Evolutionary conservation across 2,329 filamentous ascomycete genomes (phyloP), one percentile per base, ranked within the genome.

Genomic region (Botrytis galanthina): DNA sequence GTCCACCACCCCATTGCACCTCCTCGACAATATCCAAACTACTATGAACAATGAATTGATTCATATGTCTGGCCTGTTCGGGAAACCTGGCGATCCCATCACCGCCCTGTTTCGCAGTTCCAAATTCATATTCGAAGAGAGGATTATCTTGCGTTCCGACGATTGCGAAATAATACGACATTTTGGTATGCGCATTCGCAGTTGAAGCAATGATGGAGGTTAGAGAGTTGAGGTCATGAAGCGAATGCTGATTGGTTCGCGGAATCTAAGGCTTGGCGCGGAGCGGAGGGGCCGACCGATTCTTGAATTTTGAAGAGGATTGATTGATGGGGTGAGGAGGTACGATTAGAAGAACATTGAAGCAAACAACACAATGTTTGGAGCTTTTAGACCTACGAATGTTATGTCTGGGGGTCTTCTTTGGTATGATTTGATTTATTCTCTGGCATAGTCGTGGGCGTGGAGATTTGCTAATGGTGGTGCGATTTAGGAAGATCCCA

Each of bases 131-230:
- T 84, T 97, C 95, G 85, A 98, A 99, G 78, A 99, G 89, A 48
- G 96, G 95, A 81, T 95, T 97, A 86, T 99, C 96, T 79, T 94
- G 93, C 35, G 94, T 97, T 81, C 95, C 96, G 82, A 99, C 90
- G 78, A 99, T 97, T 81, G 93, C 93, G 84, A 99, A 98, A 86
- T 98, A 98, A 87, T 98, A 99, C 75, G 95, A 98, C 96, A 98
- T 98, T 76, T 86, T 73, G 42, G 63, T 44, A 54, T 51, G 62
- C 64, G 26, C 44, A 57, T 57, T 57, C n/a, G 51, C n/a, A 29
- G 10, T 26, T 54, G 57, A 44, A 60, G 62, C 48, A 70, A 62
- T 63, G 63, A 71, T 68, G 70, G 29, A 59, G 51, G 60, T 63
- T 71, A 70, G 70, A 70, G 72, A 18, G 60, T 60, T 74, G 63